Evolutionary conservation across 2,329 filamentous ascomycete species (phyloP).

Genomic region (Fusarium sp.): DNA sequence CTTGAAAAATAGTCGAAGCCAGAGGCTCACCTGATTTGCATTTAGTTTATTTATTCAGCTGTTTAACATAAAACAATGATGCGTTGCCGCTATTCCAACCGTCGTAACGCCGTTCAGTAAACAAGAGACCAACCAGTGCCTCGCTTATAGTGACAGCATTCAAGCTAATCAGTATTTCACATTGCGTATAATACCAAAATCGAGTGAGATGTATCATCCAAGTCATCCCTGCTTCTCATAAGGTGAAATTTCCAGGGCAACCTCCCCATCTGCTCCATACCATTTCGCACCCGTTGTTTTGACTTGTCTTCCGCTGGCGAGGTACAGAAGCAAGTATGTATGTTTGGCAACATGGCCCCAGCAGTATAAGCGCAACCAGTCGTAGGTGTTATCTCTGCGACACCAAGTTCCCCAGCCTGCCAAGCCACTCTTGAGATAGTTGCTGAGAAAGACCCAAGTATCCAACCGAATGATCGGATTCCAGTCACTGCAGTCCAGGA

Average conservation of each 20-base stretch:
- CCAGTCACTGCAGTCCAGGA: constrained; percentile 71
- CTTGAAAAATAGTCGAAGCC: neutral
- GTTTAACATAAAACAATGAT: neutral
- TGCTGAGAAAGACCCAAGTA: constrained; percentile 73
- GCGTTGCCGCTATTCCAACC: constrained; percentile 1
- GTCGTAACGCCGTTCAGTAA: constrained; percentile 10
- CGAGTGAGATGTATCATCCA: neutral
- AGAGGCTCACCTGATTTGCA: constrained; percentile 1
- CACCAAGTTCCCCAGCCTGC: constrained; percentile 78
- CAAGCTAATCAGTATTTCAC: neutral
- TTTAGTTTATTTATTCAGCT: constrained; percentile 4
- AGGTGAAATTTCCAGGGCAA: constrained; percentile 59
- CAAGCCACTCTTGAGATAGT: constrained; percentile 69
- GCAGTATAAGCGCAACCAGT: constrained; percentile 76
- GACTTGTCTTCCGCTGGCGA: constrained; percentile 75
- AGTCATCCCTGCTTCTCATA: constrained; percentile 35
- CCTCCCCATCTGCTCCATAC: constrained; percentile 72
- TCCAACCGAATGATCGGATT: constrained; percentile 59
- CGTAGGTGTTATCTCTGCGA: constrained; percentile 55
- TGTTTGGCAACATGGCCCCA: constrained; percentile 82
- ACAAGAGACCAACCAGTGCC: constrained; percentile 31
- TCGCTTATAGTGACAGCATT: constrained; percentile 22
- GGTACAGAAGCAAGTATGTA: constrained; percentile 79
- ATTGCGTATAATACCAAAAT: neutral
- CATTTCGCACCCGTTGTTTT: constrained; percentile 71